These are phyloP conservation scores for Lactarius akahatsu DNA, from an alignment of 768 basidiomycete species.

Conservation along the genomic window DNA sequence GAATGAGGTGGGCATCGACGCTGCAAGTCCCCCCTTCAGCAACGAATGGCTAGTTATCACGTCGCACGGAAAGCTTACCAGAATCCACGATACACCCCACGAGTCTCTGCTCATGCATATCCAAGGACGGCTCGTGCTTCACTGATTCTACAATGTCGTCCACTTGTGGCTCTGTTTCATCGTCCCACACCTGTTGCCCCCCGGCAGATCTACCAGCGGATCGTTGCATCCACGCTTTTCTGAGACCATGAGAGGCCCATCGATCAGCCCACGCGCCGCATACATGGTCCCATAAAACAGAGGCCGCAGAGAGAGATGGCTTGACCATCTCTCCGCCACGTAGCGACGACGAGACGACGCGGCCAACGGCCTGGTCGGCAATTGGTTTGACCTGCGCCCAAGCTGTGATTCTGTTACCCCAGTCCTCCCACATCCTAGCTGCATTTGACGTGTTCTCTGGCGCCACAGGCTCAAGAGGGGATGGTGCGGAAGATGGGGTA, in stretches of 20 bases:
- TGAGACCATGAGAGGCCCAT: constrained; percentile 37
- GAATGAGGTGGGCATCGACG: constrained; percentile 78
- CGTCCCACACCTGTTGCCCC: constrained; percentile 36
- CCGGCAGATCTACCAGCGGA: constrained; percentile 51
- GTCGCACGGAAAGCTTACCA: constrained; percentile 38
- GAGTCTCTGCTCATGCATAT: constrained; percentile 76
- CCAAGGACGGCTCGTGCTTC: constrained; percentile 72
- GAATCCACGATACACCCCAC: constrained; percentile 86
- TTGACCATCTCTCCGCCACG: constrained; percentile 26
- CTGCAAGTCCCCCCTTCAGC: constrained; percentile 40
- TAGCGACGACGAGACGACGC: constrained; percentile 45
- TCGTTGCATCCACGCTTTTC: constrained; percentile 68
- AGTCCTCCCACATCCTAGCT: constrained; percentile 53
- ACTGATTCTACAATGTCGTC: constrained; percentile 79
- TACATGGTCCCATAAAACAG: constrained; percentile 61
- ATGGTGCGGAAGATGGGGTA: constrained; percentile 21
- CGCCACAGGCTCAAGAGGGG: constrained; percentile 1
- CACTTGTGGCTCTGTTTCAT: constrained; percentile 32
- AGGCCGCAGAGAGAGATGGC: constrained; percentile 46
- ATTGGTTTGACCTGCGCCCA: constrained; percentile 72
- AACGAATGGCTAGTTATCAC: constrained; percentile 14
- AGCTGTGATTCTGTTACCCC: constrained; percentile 66
- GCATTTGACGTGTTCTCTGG: constrained; percentile 32
- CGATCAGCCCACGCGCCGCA: constrained; percentile 24
- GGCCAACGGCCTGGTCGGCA: constrained; percentile 75